Percentiles rank a stretch among this genome's conserved stretches.
Conservation (phyloP, 2,329 filamentous ascomycete genomes). For the Bipolaris victoriae region DNA sequence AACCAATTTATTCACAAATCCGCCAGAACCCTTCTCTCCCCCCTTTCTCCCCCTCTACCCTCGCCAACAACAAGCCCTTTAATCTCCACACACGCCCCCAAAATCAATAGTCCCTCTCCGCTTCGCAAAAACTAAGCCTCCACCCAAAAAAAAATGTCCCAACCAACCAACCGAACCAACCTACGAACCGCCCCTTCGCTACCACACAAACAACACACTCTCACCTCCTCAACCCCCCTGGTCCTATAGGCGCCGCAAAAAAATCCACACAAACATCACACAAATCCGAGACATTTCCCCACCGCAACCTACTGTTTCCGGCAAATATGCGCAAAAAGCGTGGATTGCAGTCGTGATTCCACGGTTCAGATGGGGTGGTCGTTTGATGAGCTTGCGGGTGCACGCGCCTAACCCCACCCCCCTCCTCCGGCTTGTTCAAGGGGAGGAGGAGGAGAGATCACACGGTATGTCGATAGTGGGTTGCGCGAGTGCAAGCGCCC, state of each 20-base stretch:
- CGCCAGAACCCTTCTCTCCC: too few relatives aligned
- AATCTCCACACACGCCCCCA: background rate
- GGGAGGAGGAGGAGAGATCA: background rate
- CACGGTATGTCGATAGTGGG: background rate
- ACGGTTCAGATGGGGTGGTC: constrained; percentile 7
- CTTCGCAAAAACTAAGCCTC: too few relatives aligned
- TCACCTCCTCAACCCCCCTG: too few relatives aligned
- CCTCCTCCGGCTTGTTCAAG: too few relatives aligned
- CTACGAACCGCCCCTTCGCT: constrained; percentile 5
- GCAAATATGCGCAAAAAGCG: constrained; percentile 12
- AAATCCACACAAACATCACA: background rate
- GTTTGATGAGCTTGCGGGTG: background rate
- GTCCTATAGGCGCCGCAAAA: too few relatives aligned
- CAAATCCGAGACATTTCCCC: background rate
- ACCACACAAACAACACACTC: background rate
- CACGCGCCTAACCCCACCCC: background rate
- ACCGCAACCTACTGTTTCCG: constrained; percentile 6
- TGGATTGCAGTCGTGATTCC: constrained; percentile 10
- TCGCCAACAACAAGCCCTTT: too few relatives aligned
- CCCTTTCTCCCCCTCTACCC: too few relatives aligned
- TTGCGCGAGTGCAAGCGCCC: constrained; percentile 17
- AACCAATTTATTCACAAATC: too few relatives aligned
- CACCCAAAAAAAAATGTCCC: background rate
- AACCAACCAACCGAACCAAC: constrained; percentile 3
- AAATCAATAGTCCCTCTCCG: constrained; percentile 1